Conservation (phyloP, 2,329 filamentous ascomycete genomes). For the Xylariaceae sp. region DNA sequence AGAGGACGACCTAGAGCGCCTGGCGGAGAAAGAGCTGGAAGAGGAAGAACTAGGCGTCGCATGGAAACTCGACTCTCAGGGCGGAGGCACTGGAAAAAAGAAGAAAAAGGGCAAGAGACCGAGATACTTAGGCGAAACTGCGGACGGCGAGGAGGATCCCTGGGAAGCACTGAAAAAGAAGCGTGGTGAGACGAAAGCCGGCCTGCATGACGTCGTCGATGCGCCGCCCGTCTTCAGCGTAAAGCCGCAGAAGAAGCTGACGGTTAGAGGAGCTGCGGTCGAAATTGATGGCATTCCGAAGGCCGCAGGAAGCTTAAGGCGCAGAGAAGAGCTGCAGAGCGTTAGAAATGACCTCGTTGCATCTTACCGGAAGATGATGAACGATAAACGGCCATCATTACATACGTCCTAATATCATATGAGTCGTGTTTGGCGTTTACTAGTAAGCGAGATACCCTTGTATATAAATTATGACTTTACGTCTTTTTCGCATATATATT, state of each 20-base stretch:
- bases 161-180: slow-evolving; percentile 75
- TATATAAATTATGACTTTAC: background rate
- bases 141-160: slow-evolving; percentile 66
- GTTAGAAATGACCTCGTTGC: slow-evolving; percentile 73
- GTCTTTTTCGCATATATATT: background rate
- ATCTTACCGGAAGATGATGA: slow-evolving; percentile 72
- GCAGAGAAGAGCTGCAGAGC: slow-evolving; percentile 72
- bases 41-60: slow-evolving; percentile 56
- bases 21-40: slow-evolving; percentile 65
- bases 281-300: slow-evolving; percentile 71
- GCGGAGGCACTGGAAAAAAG: slow-evolving; percentile 45
- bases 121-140: slow-evolving; percentile 45
- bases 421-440: background rate
- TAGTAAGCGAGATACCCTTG: slow-evolving; percentile 15
- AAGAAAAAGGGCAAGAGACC: slow-evolving; percentile 47
- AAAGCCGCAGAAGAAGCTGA: slow-evolving; percentile 64
- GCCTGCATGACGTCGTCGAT: slow-evolving; percentile 64
- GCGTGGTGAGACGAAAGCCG: slow-evolving; percentile 57
- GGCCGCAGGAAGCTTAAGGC: slow-evolving; percentile 69
- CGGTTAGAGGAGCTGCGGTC: slow-evolving; percentile 65
- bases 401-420: slow-evolving; percentile 17
- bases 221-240: slow-evolving; percentile 76
- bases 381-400: slow-evolving; percentile 40
- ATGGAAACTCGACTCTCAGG: slow-evolving; percentile 51
- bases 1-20: slow-evolving; percentile 67